Percentiles rank a stretch among this genome's conserved stretches.
Evolutionary conservation across 805 yeast species (phyloP).

Genomic region (Zygosaccharomyces bisporus): DNA sequence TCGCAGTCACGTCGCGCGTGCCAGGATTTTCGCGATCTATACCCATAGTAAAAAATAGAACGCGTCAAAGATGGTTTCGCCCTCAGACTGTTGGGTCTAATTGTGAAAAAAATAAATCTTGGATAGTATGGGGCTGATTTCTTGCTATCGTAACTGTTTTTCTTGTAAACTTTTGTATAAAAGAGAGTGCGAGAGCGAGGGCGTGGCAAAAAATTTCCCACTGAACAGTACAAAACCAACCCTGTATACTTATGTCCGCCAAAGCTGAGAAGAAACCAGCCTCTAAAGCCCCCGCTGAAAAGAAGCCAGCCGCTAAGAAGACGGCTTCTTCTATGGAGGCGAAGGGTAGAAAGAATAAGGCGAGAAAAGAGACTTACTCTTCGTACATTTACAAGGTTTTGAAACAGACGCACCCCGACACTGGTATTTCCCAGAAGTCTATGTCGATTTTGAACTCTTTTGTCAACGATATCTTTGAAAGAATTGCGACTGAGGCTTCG

Average conservation of each 20-base stretch:
- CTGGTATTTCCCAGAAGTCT: constrained; percentile 95
- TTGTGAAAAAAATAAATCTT: neutral
- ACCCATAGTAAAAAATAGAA: constrained; percentile 23
- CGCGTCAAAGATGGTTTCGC: constrained; percentile 16
- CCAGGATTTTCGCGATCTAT: neutral
- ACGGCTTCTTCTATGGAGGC: constrained; percentile 72
- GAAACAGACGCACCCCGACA: constrained; percentile 95
- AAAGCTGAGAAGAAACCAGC: constrained; percentile 66
- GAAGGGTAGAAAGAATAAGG: constrained; percentile 82
- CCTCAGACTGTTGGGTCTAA: neutral
- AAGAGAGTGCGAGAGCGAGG: neutral
- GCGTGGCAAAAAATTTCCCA: too few species aligned
- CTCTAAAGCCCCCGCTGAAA: constrained; percentile 94
- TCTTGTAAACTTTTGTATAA: neutral
- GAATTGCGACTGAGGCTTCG: constrained; percentile 92
- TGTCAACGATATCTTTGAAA: constrained; percentile 91
- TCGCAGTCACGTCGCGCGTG: neutral
- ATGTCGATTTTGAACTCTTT: constrained; percentile 97
- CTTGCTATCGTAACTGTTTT: constrained; percentile 4
- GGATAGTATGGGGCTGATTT: neutral
- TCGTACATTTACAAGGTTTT: constrained; percentile 94
- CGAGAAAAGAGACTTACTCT: constrained; percentile 94
- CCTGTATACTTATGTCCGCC: constrained; percentile 53
- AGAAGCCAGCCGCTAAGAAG: constrained; percentile 89
- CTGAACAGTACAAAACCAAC: neutral